Evolutionary conservation across 371 early-diverging fungal genomes (phyloP).

Genomic region (Zychaea mexicana): DNA sequence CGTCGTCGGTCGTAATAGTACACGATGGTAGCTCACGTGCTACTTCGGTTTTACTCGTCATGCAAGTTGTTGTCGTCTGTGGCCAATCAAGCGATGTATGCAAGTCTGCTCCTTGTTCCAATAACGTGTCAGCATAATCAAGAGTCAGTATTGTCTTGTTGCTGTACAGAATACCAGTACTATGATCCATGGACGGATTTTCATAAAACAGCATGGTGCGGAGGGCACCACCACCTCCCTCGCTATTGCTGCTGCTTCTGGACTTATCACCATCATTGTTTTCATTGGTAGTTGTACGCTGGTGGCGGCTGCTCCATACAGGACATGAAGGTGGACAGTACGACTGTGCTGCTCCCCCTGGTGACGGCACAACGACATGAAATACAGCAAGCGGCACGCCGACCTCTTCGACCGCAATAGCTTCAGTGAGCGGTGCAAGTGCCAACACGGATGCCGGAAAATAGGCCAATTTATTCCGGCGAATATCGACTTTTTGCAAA

Average conservation of each 20-base stretch:
- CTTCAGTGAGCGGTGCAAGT: constrained; percentile 24
- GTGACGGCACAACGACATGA: not conserved
- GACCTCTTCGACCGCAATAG: constrained; percentile 6
- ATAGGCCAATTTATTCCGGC: constrained; percentile 50
- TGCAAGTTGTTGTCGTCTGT: not conserved
- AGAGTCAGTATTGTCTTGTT: not conserved
- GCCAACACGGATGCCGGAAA: constrained; percentile 49
- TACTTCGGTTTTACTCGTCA: not conserved
- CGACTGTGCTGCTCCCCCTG: not conserved
- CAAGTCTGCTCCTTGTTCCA: not conserved
- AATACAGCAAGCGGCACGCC: constrained; percentile 4
- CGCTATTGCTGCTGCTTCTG: no score
- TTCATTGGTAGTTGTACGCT: not conserved
- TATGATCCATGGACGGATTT: constrained; percentile 24
- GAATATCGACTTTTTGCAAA: constrained; percentile 55
- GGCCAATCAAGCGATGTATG: not conserved
- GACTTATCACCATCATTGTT: not conserved
- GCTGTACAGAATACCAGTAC: constrained; percentile 30
- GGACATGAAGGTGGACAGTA: constrained; percentile 12
- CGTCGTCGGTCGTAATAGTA: no score
- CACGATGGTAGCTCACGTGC: no score
- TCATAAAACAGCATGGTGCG: constrained; percentile 31
- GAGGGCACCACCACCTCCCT: constrained; percentile 26
- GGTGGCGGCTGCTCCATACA: not conserved
- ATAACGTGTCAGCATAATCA: not conserved